Conservation (phyloP, 2,329 filamentous ascomycete genomes). For the Fusarium caatingaense region DNA sequence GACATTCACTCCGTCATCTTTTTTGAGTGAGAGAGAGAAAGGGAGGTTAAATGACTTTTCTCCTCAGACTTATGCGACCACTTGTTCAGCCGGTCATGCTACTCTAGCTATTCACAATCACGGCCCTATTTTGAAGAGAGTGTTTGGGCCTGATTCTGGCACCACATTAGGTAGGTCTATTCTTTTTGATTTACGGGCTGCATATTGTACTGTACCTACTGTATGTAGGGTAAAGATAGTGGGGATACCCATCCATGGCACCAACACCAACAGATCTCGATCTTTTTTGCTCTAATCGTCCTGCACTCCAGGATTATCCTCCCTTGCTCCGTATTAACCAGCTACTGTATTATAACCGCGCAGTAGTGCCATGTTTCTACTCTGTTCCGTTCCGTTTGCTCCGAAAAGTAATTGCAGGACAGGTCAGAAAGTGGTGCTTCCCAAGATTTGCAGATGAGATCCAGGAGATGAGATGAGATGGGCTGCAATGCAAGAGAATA, state of each 20-base stretch:
- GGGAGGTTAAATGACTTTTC: not conserved
- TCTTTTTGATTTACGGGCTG: conserved; percentile 11
- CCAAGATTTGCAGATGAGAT: conserved; percentile 8
- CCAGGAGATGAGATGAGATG: not conserved
- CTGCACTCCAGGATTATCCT: not conserved
- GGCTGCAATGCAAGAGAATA: conserved; percentile 13
- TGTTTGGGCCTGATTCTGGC: not conserved
- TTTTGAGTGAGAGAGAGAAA: not conserved
- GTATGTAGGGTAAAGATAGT: conserved; percentile 24
- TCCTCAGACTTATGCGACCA: conserved; percentile 22
- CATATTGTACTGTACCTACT: not conserved
- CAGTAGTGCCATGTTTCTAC: not conserved
- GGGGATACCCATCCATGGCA: conserved; percentile 8
- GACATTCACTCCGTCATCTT: conserved; percentile 12
- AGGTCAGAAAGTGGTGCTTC: conserved; percentile 14
- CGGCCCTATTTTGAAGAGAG: conserved; percentile 2
- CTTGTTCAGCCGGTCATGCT: conserved; percentile 16
- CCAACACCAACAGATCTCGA: conserved; percentile 34
- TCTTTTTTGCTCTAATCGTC: conserved; percentile 22
- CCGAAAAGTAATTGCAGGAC: conserved; percentile 4
- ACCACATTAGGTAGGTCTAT: not conserved
- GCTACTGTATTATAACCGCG: not conserved
- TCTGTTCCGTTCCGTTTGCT: conserved; percentile 5
- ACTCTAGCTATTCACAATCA: conserved; percentile 11
- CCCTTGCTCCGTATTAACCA: not conserved